Conservation (phyloP, 495 filamentous ascomycete genomes). For the Penicillium egyptiacum region DNA sequence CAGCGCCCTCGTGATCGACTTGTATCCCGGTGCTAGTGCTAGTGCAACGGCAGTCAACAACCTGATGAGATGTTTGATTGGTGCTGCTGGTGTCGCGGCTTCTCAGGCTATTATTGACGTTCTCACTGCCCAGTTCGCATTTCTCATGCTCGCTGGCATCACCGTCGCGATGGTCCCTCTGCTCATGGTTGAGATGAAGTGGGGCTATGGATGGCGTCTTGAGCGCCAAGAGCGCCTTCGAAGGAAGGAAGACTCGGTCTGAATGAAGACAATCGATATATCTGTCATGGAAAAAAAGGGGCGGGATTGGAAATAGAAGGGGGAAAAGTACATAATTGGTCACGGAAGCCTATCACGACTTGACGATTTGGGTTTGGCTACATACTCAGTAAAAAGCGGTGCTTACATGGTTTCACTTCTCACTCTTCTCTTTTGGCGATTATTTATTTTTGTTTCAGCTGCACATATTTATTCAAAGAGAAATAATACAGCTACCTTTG, state of each 20-base stretch:
- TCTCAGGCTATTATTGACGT: constrained; percentile 62
- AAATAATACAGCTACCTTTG: neutral
- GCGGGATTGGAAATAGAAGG: neutral
- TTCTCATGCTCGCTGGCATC: constrained; percentile 58
- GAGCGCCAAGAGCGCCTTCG: constrained; percentile 30
- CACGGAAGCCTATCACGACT: constrained; percentile 13
- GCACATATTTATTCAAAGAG: constrained; percentile 3
- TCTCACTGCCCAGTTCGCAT: constrained; percentile 60
- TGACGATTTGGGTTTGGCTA: constrained; percentile 22
- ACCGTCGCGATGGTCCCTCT: constrained; percentile 37
- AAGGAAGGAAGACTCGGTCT: constrained; percentile 11
- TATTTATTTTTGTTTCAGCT: neutral
- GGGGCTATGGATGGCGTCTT: constrained; percentile 46
- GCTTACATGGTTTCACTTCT: constrained; percentile 14
- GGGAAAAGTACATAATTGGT: constrained; percentile 1
- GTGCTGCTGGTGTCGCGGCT: constrained; percentile 62
- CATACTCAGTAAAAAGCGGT: constrained; percentile 5
- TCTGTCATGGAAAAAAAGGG: neutral
- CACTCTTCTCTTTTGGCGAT: constrained; percentile 2
- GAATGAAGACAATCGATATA: neutral
- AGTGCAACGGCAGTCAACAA: constrained; percentile 74
- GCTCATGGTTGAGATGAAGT: constrained; percentile 41
- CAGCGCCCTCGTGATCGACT: constrained; percentile 63
- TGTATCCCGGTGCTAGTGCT: constrained; percentile 59
- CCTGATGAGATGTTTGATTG: constrained; percentile 64